phyloP scores from a whole-genome alignment of 108 stramenopile species.

The Seminavis robusta region DNA sequence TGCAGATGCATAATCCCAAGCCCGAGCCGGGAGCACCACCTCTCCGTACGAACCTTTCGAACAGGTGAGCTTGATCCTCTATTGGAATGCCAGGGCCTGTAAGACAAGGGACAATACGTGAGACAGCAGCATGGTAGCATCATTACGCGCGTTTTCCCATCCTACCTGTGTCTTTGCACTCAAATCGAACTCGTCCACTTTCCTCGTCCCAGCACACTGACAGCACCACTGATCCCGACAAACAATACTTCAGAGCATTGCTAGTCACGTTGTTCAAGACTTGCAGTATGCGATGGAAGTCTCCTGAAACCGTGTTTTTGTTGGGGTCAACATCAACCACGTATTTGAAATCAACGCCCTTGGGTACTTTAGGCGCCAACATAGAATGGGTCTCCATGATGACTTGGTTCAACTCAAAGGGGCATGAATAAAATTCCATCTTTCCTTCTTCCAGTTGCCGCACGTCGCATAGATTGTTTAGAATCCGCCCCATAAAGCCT shows the following conservation, averaged over 20 bases:
- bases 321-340: no score
- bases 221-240: constrained; percentile 15
- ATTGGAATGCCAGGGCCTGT: constrained; percentile 49
- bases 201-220: constrained; percentile 15
- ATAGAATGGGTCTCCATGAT: constrained; percentile 4
- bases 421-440: constrained; percentile 4
- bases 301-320: constrained; percentile 2
- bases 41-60: constrained; percentile 45
- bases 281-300: constrained; percentile 26
- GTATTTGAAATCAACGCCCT: constrained; percentile 1
- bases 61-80: constrained; percentile 24
- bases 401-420: not conserved
- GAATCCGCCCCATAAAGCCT: constrained; percentile 12
- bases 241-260: constrained; percentile 35
- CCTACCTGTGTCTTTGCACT: constrained; percentile 38
- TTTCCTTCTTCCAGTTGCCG: constrained; percentile 26
- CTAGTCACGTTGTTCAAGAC: constrained; percentile 30
- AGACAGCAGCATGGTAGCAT: no score
- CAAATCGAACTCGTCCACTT: constrained; percentile 10
- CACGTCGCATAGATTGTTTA: constrained; percentile 24
- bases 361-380: constrained; percentile 3
- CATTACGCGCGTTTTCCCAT: no score
- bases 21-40: constrained; percentile 32
- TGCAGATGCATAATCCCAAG: constrained; percentile 37
- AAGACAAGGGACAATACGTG: no score